Evolutionary conservation across 805 yeast genomes (phyloP), one percentile per base, ranked within the genome.

Genomic region (Candida hungchunana): DNA sequence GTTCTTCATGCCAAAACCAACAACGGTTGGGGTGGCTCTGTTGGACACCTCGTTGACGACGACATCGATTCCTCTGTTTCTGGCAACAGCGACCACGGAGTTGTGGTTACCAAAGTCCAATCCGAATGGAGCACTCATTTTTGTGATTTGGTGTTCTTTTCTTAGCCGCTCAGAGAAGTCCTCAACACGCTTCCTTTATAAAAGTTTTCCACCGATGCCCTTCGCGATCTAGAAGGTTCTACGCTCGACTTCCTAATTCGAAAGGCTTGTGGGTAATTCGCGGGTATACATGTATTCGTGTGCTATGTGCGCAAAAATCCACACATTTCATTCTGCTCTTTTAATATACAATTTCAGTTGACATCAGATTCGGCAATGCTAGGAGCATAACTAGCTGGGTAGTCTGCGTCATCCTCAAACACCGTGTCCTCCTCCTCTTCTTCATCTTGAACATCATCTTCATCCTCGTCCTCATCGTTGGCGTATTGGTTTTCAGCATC

Each of bases 31-130:
- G 22, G 99, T 93, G 50, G 94, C 66, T 67, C 99, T 83, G 82
- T 93, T 93, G 39, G 97, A 89, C 32, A 93, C 97, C 69, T 93
- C 99, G 63, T 93, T 93, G 69, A 93, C 97, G 56, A 93, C 86
- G 56, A 93, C 82, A 66, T 93, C 99, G 60, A 93, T 93, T 60
- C 97, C 97, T 73, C 97, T 82, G 79, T 90, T 93, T 64, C 90
- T 83, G 46, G 98, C 98, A 61, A 95, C 82, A 28, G 95, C 97
- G 61, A 90, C 76, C 52, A 90, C 97, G 47, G 96, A 79, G 74
- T 77, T 84, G 73, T 77, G 75, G 71, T 88, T 88, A 70, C 98
- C 98, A 62, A 93, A 82, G 78, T 93, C 98, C 66, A 93, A 81
- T 73, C 98, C 98, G 59, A 89, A 84, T 67, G 96, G 96, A 61